These are phyloP conservation scores for Begonia fuchsioides DNA, from an alignment of 306 rosid genomes.

Conservation along the genomic window DNA sequence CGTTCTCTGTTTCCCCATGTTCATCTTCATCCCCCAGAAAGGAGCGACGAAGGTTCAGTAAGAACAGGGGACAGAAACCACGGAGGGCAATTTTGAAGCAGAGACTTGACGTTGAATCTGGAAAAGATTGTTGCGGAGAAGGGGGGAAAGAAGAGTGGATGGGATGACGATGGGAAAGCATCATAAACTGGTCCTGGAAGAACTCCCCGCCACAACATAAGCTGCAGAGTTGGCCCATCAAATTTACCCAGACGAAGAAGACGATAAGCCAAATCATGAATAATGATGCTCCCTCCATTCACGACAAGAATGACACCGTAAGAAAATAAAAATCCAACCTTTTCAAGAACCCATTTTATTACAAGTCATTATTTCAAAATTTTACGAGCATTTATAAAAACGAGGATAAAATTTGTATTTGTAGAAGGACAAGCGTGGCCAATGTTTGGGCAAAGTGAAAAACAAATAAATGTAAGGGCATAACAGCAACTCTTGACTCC, in stretches of 20 bases:
- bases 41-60: constrained; percentile 37
- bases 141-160: constrained; percentile 29
- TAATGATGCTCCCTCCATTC: constrained; percentile 11
- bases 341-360: constrained; percentile 3
- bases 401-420: too few relatives aligned
- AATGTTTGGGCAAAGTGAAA: not conserved
- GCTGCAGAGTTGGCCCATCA: constrained; percentile 11
- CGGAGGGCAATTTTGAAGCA: constrained; percentile 37
- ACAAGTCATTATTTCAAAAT: not conserved
- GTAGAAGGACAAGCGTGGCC: too few relatives aligned
- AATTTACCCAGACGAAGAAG: constrained; percentile 10
- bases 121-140: constrained; percentile 10
- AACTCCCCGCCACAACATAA: constrained; percentile 11
- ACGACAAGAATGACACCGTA: not conserved
- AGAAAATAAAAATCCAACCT: too few relatives aligned
- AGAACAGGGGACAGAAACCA: constrained; percentile 16
- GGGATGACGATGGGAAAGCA: constrained; percentile 22
- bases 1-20: constrained; percentile 5
- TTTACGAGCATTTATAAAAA: too few relatives aligned
- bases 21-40: constrained; percentile 31
- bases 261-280: constrained; percentile 2
- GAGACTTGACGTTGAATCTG: constrained; percentile 32
- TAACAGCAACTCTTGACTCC: constrained; percentile 6
- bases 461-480: not conserved
- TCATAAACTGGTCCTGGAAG: constrained; percentile 31